Conservation (phyloP, 2,329 filamentous ascomycete genomes). For the Verticillium nonalfalfae region DNA sequence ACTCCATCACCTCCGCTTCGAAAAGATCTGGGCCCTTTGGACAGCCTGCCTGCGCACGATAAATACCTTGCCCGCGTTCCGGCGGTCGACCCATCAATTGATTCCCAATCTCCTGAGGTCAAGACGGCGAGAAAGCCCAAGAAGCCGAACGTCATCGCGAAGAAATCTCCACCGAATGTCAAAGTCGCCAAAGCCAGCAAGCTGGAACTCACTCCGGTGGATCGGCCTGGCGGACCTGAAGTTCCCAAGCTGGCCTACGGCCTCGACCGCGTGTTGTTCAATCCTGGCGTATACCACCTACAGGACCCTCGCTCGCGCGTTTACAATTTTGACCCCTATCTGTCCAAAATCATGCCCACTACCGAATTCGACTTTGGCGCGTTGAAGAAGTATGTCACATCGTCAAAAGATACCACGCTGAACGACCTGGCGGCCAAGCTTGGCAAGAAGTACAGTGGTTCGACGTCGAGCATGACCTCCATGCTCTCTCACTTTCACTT, state of each 20-base stretch:
- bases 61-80: not conserved
- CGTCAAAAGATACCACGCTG: conserved; percentile 73
- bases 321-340: conserved; percentile 95
- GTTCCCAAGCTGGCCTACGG: conserved; percentile 65
- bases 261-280: conserved; percentile 89
- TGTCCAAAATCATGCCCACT: conserved; percentile 88
- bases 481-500: conserved; percentile 89
- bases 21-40: not conserved
- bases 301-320: conserved; percentile 83
- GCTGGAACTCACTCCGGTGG: conserved; percentile 23
- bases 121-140: not conserved
- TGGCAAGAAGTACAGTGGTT: conserved; percentile 79
- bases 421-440: conserved; percentile 60
- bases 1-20: not conserved
- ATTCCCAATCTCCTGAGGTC: not conserved
- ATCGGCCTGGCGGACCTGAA: conserved; percentile 20
- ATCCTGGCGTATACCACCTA: conserved; percentile 84
- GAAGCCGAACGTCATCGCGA: not conserved
- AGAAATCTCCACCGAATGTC: conserved; percentile 1
- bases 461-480: conserved; percentile 93
- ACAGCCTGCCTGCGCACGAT: not conserved
- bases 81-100: not conserved
- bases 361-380: conserved; percentile 88
- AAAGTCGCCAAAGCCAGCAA: not conserved
- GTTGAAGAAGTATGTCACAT: conserved; percentile 82